Base-by-base conservation (phyloP, 2,329 filamentous ascomycete species). In the Verticillium dahliae region DNA sequence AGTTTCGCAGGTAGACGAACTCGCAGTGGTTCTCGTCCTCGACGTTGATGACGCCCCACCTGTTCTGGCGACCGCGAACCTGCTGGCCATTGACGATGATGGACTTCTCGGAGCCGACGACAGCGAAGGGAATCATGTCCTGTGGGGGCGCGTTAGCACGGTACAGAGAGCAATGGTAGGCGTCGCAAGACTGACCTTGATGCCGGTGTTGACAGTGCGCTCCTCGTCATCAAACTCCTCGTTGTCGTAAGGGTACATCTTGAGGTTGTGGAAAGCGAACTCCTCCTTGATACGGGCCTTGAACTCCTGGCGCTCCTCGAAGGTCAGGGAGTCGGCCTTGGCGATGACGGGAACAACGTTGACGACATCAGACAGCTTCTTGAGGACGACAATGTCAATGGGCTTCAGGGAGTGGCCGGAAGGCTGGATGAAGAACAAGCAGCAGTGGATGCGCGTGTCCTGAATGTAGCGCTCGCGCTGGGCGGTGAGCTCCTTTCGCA, bases 241-340 rank as follows among this genome's bases (percentile, higher is more conserved):
- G 75, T 97, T 98, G 78, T 99, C 95, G 78, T 99, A 99, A 64
- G 95, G 95, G 84, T 96, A 99, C 95, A 99, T 99, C 85, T 97
- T 94, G 73, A 99, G 87, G 85, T 98, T 98, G 87, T 99, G 95
- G 90, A 99, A 99, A 62, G 91, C 83, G 76, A 99, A 99, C 78
- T 99, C 95, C 84, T 98, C 95, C 90, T 97, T 97, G 84, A 99
- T 99, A 76, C 90, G 87, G 82, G 97, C 92, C 87, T 99, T 99
- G 88, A 99, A 99, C 58, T 90, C 91, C 75, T 88, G 87, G 70
- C 95, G 90, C 85, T 99, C 95, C 79, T 99, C 94, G 38, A 97
- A 84, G 14, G 95, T 99, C 73, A 99, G 82, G 60, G 92, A 95
- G 77, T 99, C 95, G 62, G 95, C 90, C 85, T 99, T 99, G 78